Base-by-base conservation (phyloP, 306 rosid genomes). In the Geum urbanum region DNA sequence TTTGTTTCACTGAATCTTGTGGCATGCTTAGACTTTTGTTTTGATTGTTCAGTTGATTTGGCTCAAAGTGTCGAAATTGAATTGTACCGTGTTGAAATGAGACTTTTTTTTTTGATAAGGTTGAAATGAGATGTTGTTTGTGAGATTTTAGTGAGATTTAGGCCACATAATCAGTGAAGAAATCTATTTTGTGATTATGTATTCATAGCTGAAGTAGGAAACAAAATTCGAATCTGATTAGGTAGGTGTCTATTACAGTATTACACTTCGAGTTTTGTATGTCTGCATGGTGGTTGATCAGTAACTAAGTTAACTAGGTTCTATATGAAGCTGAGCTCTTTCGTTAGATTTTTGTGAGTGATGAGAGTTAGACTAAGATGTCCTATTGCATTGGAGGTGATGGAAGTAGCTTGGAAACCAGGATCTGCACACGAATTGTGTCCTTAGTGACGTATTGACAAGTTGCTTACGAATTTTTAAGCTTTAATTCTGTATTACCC, bases 241-340 rank as follows among this genome's bases (percentile, higher is more conserved):
- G 32, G 16, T 18, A 51, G 13, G 24, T 18, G 4, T 54, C n/a
- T n/a, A n/a, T n/a, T n/a, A 11, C 49, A 51, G n/a, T n/a, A 45
- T 37, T 52, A 12, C 27, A 14, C 7, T 16, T 51, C 18, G 5
- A 19, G 49, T 51, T 53, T 4, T 20, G 14, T 51, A 5, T 47
- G 12, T 16, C 60, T 22, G 4, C 52, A 53, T 69, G 41, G 41
- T 9, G 20, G 40, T 40, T 1, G 2, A 40, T 67, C 18, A 15
- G 71, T 14, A 50, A 51, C 11, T 19, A 20, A 19, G 15, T 15
- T 22, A 8, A 19, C 8, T 22, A 35, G 20, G 50, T 61, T 15
- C 18, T 12, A 43, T 76, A 24, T 69, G 73, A 41, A 54, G 43
- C 16, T 41, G 3, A 49, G 54, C 8, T 3, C 69, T 64, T 62